Base-by-base conservation (phyloP, 441 rosid genomes). In the Gossypium gossypioides region DNA sequence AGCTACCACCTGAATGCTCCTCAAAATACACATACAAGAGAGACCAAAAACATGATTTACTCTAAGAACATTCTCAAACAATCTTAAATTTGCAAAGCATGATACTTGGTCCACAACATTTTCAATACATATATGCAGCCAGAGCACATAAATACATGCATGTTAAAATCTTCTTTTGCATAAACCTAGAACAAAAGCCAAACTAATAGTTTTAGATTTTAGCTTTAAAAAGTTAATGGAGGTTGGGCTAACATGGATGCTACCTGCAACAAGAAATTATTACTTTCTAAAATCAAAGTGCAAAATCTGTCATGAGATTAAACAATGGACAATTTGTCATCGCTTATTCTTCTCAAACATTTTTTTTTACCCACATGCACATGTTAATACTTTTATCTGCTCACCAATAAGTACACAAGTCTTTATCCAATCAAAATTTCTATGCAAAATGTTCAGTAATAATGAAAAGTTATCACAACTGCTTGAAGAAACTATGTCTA, bases 1-100 rank as follows among this genome's bases (percentile, higher is more conserved):
- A 76, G 96, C 93, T 56, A 94, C 84, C 80, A 91, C 91, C 98
- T 94, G 88, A 86, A 78, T 54, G 72, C 50, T 79, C 76, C 75
- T 80, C 75, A 62, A 15, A 71, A 76, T 59, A 80, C 69, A 62
- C 46, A 71, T 64, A 42, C 56, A 46, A 57, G 27, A 51, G 1
- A 15, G 40, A 10, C 21, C 15, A n/a, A n/a, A n/a, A 19, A 67
- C 24, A 7, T 8, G 2, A 34, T 13, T 57, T 40, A 7, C 15
- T 21, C 7, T 15, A 21, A 27, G 32, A 42, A 69, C n/a, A 57
- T 67, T 24, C 34, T 44, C 19, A 21, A 42, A 21, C 15, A 62
- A 63, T 63, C 25, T 19, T 27, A 42, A 6, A 12, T 22, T 46
- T 44, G 68, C 55, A 65, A 1, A 46, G 56, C 10, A 66, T 6